Base-by-base conservation (phyloP, 2,329 filamentous ascomycete species). In the Zarea fungicola region DNA sequence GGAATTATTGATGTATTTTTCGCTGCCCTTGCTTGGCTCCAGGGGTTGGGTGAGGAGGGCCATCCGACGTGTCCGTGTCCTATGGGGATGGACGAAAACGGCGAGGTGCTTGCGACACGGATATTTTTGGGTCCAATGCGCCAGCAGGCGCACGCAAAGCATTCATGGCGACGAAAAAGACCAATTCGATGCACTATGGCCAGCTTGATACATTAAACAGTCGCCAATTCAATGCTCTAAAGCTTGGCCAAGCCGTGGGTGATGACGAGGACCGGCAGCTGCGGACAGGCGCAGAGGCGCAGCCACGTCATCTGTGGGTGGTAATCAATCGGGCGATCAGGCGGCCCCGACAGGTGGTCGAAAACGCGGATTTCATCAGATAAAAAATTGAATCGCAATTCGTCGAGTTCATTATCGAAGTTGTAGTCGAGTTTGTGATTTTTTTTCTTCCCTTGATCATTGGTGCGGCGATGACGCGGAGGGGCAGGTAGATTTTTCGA, bases 401-500 rank as follows among this genome's bases (percentile, higher is more conserved):
- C 11, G 40, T 23, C n/a, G 11, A 21, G n/a, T n/a, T 35, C 10
- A 1, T 25, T 40, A 31, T 32, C 35, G 35, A 40, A 32, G 44
- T 11, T 32, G 36, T 4, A n/a, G 36, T 39, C 44, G 44, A 23
- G 19, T 2, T 18, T 14, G 21, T 16, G 11, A 35, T 35, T 22
- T 19, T 32, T 47, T 31, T 23, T 39, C 14, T 18, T 28, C 28
- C 1, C 13, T 28, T 29, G 44, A n/a, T 52, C 45, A 47, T 42
- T 35, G 40, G 22, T 10, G 40, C 26, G 25, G 48, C 34, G 48
- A 43, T 43, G 41, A n/a, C 19, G 49, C 42, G 40, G 53, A 55
- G 55, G 48, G 53, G 53, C 48, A 51, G 39, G 36, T 51, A 42
- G 48, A 49, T 45, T 51, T 49, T 49, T 51, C 34, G 35, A 40